A percentile compares a stretch with the other conserved stretches of the same genome.
These are phyloP conservation scores for Litchi chinensis DNA, from an alignment of 345 rosid species.

Conservation along the genomic window DNA sequence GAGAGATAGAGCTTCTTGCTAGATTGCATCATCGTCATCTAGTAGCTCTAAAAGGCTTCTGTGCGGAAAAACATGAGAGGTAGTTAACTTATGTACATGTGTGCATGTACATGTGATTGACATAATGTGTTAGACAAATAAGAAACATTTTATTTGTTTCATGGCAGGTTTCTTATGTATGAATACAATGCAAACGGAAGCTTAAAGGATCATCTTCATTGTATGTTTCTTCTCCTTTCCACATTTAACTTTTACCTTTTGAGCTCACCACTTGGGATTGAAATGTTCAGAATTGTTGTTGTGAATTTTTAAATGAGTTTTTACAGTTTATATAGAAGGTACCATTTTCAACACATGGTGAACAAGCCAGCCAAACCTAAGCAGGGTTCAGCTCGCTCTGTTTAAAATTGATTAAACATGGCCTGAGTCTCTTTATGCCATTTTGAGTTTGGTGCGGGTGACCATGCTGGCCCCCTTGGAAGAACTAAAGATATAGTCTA, in stretches of 20 bases:
- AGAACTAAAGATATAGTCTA: too few relatives aligned
- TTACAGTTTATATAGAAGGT: neutral
- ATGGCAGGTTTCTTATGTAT: constrained; percentile 80
- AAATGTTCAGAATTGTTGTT: too few relatives aligned
- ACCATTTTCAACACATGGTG: too few relatives aligned
- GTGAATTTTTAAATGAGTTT: neutral
- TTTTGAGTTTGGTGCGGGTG: neutral
- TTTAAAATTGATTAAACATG: neutral
- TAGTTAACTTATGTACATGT: constrained; percentile 26
- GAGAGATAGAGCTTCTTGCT: constrained; percentile 95
- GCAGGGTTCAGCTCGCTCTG: neutral
- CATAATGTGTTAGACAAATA: neutral
- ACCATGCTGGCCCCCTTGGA: too few relatives aligned
- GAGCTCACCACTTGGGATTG: neutral
- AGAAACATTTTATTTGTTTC: constrained; percentile 20
- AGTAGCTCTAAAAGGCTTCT: constrained; percentile 89
- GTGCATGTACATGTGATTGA: constrained; percentile 2
- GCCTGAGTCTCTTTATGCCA: neutral
- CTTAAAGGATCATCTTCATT: constrained; percentile 83
- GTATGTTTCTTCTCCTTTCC: constrained; percentile 53
- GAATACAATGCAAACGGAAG: constrained; percentile 94
- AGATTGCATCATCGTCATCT: constrained; percentile 96
- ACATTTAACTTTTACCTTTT: neutral
- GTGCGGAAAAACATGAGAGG: constrained; percentile 74
- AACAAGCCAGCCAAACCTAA: neutral